A percentile compares a stretch with the other conserved stretches of the same genome.
Evolutionary conservation across 1,284 basidiomycete genomes (phyloP).

Genomic region (Ceratorhiza oryzae-sativae): DNA sequence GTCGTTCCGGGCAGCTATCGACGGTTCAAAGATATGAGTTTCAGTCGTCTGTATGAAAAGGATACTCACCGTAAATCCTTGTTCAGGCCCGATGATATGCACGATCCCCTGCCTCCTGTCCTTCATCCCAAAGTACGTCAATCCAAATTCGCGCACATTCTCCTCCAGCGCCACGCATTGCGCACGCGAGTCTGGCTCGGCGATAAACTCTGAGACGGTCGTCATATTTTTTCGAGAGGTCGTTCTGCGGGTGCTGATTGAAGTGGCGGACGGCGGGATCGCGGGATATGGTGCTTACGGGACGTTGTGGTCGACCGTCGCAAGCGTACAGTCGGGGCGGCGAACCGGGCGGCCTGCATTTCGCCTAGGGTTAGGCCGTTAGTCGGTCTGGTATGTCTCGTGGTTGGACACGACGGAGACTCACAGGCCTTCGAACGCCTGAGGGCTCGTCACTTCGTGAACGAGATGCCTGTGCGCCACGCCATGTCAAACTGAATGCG

Average conservation of each 20-base stretch:
- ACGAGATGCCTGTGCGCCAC: conserved; percentile 78
- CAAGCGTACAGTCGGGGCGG: conserved; percentile 91
- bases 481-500: conserved; percentile 2
- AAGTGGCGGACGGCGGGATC: neutral
- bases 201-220: conserved; percentile 78
- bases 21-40: neutral
- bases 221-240: conserved; percentile 85
- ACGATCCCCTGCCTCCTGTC: conserved; percentile 94
- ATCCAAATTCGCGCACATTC: conserved; percentile 93
- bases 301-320: conserved; percentile 95
- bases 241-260: conserved; percentile 62
- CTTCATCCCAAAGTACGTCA: conserved; percentile 94
- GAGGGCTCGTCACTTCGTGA: conserved; percentile 95
- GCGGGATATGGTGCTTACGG: conserved; percentile 67
- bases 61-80: conserved; percentile 84
- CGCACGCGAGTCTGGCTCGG: conserved; percentile 88
- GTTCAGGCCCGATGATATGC: conserved; percentile 95
- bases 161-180: conserved; percentile 92
- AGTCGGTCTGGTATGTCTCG: neutral
- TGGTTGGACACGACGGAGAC: conserved; percentile 48
- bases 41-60: neutral
- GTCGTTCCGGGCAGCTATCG: conserved; percentile 92
- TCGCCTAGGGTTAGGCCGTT: conserved; percentile 65
- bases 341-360: conserved; percentile 84
- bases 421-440: conserved; percentile 93